Percentiles rank a stretch among this genome's conserved stretches.
Conservation (phyloP, 2,329 filamentous ascomycete genomes). For the Neodidymelliopsis sp. region DNA sequence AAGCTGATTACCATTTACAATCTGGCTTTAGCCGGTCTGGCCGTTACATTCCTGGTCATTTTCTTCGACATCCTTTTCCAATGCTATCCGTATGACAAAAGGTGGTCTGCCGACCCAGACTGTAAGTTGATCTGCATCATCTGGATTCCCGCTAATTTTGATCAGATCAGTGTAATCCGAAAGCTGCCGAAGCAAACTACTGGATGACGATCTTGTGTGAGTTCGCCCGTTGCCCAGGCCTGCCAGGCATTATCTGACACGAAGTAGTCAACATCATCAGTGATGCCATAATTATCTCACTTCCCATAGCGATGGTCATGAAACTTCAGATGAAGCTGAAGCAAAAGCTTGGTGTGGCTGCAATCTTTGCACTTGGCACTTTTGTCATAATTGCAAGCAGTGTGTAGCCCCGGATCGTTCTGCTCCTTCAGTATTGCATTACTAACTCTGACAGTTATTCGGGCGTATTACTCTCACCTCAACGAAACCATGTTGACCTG, state of each 20-base stretch:
- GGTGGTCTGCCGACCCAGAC: constrained; percentile 31
- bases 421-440: no score
- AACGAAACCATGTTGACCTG: constrained; percentile 35
- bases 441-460: constrained; percentile 25
- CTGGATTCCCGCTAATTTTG: constrained; percentile 10
- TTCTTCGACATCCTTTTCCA: constrained; percentile 53
- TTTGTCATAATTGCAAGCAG: constrained; percentile 36
- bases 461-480: constrained; percentile 29
- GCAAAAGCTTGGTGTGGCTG: constrained; percentile 31
- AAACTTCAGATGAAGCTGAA: constrained; percentile 33
- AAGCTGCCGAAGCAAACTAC: constrained; percentile 28
- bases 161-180: constrained; percentile 30
- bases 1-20: constrained; percentile 51
- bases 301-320: constrained; percentile 34
- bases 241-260: neutral
- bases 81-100: constrained; percentile 47
- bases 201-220: constrained; percentile 34
- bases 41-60: constrained; percentile 42
- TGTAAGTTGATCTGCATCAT: constrained; percentile 16
- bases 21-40: constrained; percentile 42
- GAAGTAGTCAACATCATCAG: constrained; percentile 30
- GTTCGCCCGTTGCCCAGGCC: neutral
- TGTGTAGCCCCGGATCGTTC: constrained; percentile 8
- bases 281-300: constrained; percentile 30
- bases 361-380: constrained; percentile 32